Conservation (phyloP, 2,329 filamentous ascomycete genomes). For the Claviceps purpurea region DNA sequence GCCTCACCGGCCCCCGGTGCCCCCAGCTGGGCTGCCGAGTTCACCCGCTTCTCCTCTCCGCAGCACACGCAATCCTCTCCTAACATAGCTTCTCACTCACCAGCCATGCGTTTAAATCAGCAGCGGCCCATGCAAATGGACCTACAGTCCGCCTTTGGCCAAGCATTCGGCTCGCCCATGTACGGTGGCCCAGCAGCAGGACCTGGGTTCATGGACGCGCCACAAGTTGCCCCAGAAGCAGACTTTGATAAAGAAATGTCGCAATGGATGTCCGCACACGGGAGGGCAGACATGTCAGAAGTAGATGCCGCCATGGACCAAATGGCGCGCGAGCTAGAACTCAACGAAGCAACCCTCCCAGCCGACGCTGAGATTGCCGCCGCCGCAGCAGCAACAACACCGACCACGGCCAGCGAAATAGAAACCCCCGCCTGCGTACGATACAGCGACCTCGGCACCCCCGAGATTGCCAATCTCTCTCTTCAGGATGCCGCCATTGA, state of each 20-base stretch:
- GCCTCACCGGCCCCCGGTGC: constrained; percentile 12
- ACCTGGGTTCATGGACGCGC: constrained; percentile 13
- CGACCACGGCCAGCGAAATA: not conserved
- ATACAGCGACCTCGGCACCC: constrained; percentile 17
- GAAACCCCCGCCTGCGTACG: constrained; percentile 2
- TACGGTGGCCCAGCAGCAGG: constrained; percentile 12
- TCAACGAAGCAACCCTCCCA: constrained; percentile 19
- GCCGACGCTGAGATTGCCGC: constrained; percentile 7
- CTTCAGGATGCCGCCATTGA: constrained; percentile 8
- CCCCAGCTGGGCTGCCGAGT: constrained; percentile 25
- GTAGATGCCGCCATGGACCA: constrained; percentile 31
- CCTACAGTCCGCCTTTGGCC: constrained; percentile 19
- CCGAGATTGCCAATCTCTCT: constrained; percentile 21
- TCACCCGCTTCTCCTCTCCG: constrained; percentile 17
- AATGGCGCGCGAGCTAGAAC: constrained; percentile 27
- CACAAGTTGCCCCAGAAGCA: constrained; percentile 11
- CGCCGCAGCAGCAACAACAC: not conserved
- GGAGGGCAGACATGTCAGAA: constrained; percentile 20
- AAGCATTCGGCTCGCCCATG: constrained; percentile 15
- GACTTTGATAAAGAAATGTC: constrained; percentile 30
- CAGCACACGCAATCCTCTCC: constrained; percentile 14
- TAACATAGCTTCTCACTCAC: constrained; percentile 4
- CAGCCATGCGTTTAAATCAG: constrained; percentile 14
- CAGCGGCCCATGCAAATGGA: constrained; percentile 11
- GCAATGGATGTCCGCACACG: constrained; percentile 26